Conservation (phyloP, 768 basidiomycete species). For the Leccinum uliginosum region DNA sequence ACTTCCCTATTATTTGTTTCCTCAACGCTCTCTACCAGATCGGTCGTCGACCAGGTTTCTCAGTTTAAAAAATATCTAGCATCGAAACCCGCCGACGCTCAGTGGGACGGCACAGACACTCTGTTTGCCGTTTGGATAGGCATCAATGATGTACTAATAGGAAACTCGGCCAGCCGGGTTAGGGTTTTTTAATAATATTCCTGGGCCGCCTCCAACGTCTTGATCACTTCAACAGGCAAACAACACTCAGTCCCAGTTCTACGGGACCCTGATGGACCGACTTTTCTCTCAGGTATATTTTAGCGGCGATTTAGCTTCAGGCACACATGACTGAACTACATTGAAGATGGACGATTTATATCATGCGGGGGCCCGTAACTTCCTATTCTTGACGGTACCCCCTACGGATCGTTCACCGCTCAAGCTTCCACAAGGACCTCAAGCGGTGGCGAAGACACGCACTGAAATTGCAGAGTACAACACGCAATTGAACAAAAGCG, state of each 20-base stretch:
- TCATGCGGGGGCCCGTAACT: slow-evolving; percentile 52
- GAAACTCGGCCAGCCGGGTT: slow-evolving; percentile 17
- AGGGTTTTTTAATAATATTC: neutral
- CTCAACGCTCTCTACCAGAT: slow-evolving; percentile 8
- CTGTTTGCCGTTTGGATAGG: slow-evolving; percentile 71
- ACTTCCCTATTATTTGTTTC: neutral
- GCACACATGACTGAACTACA: neutral
- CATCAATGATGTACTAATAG: slow-evolving; percentile 52
- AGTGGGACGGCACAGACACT: slow-evolving; percentile 54
- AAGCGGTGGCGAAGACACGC: slow-evolving; percentile 26
- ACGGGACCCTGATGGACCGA: slow-evolving; percentile 21
- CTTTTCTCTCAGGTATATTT: slow-evolving; percentile 26
- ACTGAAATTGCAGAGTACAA: slow-evolving; percentile 48
- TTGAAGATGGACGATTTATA: slow-evolving; percentile 20
- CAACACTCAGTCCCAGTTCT: slow-evolving; percentile 20
- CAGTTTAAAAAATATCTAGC: slow-evolving; percentile 48
- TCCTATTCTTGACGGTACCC: slow-evolving; percentile 61
- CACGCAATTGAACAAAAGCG: slow-evolving; percentile 28
- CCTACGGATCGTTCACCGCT: slow-evolving; percentile 56
- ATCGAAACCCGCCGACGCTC: slow-evolving; percentile 44
- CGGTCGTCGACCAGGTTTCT: slow-evolving; percentile 52
- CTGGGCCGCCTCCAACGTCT: neutral
- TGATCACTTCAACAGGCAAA: slow-evolving; percentile 15
- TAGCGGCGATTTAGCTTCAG: neutral
- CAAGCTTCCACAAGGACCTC: slow-evolving; percentile 38